Evolutionary conservation across 352 stramenopile species (phyloP), one percentile per base, ranked within the genome.

Genomic region (Globisporangium apiculatum): DNA sequence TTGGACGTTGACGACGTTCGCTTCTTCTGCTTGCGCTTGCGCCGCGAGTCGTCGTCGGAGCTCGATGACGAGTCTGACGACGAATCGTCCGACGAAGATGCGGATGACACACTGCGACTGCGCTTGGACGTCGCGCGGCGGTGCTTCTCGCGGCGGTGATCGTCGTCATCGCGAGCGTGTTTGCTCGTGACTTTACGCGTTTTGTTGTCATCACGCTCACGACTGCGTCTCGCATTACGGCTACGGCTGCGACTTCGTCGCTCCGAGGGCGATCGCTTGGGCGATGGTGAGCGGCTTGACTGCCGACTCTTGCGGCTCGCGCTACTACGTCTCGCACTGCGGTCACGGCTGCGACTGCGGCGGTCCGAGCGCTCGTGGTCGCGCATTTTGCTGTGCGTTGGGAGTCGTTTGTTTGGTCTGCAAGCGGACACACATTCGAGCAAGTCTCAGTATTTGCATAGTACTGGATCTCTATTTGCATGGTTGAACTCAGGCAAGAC

Each of bases 11-110:
- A 72, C 60, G 41, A 67, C 49, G 66, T 72, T 31, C 41, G 53
- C 36, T 64, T 57, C 24, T 65, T 68, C 18, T 48, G 59, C 45
- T 71, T 65, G 41, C 31, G 41, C 58, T 45, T 67, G 17, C 15
- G 55, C 17, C 43, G 55, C 11, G 43, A 55, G 4, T 48, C 35
- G 17, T 62, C 51, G 8, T 71, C 38, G 7, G 48, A 18, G 47
- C 47, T 51, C 48, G 48, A 53, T 3, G 24, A 31, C 4, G 17
- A 15, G 9, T 12, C 36, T 3, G 17, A 11, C 24, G 48, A 53
- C 12, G 48, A 53, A 9, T n/a, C 67, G 9, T 69, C 51, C 18
- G 62, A 67, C 9, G 54, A 62, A 10, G 74, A 79, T 7, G 70
- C 75, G 15, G 67, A 72, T 0, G 45, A 49, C 45, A 11, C 45